A percentile compares a stretch with the other conserved stretches of the same genome.
phyloP scores from a whole-genome alignment of 1,284 basidiomycete genomes.

The Meira miltonrushii region DNA sequence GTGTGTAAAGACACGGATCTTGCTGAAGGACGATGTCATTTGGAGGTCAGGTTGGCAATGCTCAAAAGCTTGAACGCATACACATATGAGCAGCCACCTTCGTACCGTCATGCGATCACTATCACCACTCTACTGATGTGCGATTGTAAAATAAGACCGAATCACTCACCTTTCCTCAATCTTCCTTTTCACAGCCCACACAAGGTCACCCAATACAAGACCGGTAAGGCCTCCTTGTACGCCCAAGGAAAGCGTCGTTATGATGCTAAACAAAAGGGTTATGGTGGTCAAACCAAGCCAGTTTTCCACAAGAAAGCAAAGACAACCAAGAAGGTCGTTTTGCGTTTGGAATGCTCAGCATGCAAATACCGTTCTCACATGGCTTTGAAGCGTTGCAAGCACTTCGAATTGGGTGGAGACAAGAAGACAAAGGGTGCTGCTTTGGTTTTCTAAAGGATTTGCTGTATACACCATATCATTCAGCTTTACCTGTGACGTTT shows the following conservation, averaged over 20 bases:
- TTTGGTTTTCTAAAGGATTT: conserved; percentile 4
- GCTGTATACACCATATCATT: too few relatives aligned
- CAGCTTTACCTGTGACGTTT: too few relatives aligned
- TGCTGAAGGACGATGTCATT: background rate
- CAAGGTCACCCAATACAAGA: conserved; percentile 54
- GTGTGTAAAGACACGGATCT: background rate
- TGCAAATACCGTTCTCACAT: conserved; percentile 84
- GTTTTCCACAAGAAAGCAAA: conserved; percentile 97
- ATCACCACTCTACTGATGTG: background rate
- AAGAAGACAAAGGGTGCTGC: conserved; percentile 97
- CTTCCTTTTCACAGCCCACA: conserved; percentile 34
- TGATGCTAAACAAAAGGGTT: conserved; percentile 93
- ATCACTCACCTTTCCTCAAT: background rate
- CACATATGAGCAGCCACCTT: background rate
- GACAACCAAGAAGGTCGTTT: conserved; percentile 96
- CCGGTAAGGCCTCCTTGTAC: conserved; percentile 52
- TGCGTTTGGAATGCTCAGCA: conserved; percentile 91
- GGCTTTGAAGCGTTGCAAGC: conserved; percentile 97
- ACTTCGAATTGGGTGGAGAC: conserved; percentile 99
- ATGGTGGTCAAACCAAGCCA: conserved; percentile 99
- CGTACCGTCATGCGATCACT: background rate
- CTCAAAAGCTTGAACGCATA: background rate
- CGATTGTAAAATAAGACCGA: background rate
- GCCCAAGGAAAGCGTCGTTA: conserved; percentile 99
- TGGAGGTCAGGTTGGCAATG: background rate